Conservation (phyloP, 1,139 yeast species). For the Protomyces gravidus region DNA sequence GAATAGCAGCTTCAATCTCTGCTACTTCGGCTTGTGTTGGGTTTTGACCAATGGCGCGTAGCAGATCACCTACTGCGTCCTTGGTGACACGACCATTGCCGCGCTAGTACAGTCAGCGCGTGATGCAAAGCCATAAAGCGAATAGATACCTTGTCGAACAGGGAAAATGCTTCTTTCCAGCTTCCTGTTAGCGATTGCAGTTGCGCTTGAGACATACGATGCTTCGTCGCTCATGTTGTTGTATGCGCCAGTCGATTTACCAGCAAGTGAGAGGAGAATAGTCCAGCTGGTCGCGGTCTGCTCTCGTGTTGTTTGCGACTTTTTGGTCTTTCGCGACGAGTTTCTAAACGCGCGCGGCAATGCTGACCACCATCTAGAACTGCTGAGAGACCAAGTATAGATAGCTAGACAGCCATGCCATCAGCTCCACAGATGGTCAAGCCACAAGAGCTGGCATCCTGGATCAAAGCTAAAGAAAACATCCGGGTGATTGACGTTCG, state of each 20-base stretch:
- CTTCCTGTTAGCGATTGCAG: background rate
- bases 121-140: no score
- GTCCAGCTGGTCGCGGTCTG: no score
- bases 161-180: slow-evolving; percentile 81
- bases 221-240: slow-evolving; percentile 7
- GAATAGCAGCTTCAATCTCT: slow-evolving; percentile 49
- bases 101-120: slow-evolving; percentile 42
- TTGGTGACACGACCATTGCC: slow-evolving; percentile 92
- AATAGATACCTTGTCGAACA: slow-evolving; percentile 79
- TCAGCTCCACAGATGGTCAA: background rate
- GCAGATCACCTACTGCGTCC: slow-evolving; percentile 83
- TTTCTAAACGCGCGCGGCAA: no score
- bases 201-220: slow-evolving; percentile 6
- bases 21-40: slow-evolving; percentile 88
- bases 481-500: slow-evolving; percentile 78
- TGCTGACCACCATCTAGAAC: no score
- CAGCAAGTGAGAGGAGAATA: no score
- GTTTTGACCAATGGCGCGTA: slow-evolving; percentile 96
- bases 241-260: no score
- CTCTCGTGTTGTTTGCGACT: no score
- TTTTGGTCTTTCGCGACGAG: no score
- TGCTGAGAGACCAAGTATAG: no score
- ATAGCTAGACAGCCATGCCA: no score
- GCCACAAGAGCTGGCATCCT: slow-evolving; percentile 12
- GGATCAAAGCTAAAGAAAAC: slow-evolving; percentile 1